Conservation (phyloP, 176 grass and related monocot genomes). For the Thalia dealbata region DNA sequence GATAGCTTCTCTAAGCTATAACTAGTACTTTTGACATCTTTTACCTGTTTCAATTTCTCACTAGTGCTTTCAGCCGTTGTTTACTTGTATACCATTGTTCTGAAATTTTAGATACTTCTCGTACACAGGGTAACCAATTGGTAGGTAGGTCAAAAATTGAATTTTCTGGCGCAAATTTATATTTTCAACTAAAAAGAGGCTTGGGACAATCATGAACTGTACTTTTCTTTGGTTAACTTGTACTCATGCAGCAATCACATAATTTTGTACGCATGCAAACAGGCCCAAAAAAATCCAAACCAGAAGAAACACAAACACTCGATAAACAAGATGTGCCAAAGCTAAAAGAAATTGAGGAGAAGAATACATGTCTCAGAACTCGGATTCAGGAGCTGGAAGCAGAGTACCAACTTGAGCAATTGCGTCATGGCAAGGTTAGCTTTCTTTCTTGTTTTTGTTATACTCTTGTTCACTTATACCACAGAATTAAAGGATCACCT, state of each 20-base stretch:
- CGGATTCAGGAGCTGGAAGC: constrained; percentile 41
- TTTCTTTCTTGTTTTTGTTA: not conserved
- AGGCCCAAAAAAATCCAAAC: not conserved
- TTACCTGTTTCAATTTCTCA: too few species aligned
- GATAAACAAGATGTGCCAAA: constrained; percentile 33
- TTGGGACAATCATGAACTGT: not conserved
- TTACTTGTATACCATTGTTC: too few species aligned
- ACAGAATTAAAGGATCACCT: not conserved
- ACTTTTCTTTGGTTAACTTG: not conserved
- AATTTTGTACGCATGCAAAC: not conserved
- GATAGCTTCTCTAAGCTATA: too few species aligned
- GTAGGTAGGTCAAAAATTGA: not conserved
- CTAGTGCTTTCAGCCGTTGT: too few species aligned
- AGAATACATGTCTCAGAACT: constrained; percentile 22
- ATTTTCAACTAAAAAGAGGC: not conserved
- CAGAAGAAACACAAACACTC: not conserved
- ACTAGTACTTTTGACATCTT: too few species aligned
- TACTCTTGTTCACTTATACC: not conserved
- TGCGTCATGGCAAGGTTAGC: constrained; percentile 31
- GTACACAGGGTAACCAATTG: not conserved
- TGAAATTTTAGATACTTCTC: too few species aligned
- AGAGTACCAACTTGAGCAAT: constrained; percentile 48
- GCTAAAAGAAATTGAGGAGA: constrained; percentile 31
- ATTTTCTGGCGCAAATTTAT: not conserved
- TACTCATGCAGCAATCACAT: not conserved